Conservation (phyloP, 495 filamentous ascomycete species). For the Chaetomium cochliodes region DNA sequence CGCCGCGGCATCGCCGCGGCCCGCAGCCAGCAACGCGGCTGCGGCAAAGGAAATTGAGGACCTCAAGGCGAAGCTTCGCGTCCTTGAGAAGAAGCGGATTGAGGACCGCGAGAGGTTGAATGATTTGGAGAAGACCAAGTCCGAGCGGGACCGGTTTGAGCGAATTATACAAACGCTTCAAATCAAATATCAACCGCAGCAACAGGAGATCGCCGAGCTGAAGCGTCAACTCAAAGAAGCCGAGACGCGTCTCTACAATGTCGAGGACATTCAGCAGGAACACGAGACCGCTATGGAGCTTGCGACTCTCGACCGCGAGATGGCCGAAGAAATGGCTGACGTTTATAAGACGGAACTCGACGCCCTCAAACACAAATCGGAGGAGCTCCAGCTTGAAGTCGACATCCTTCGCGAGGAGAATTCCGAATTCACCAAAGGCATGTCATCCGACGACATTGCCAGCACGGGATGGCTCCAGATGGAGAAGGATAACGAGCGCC, state of each 20-base stretch:
- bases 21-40: slow-evolving; percentile 41
- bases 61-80: slow-evolving; percentile 70
- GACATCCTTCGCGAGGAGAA: slow-evolving; percentile 89
- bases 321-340: slow-evolving; percentile 93
- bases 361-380: slow-evolving; percentile 65
- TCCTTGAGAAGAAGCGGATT: slow-evolving; percentile 76
- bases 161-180: slow-evolving; percentile 88
- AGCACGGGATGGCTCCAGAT: slow-evolving; percentile 88
- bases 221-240: slow-evolving; percentile 75
- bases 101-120: slow-evolving; percentile 91
- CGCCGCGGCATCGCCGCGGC: slow-evolving; percentile 13
- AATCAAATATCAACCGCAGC: slow-evolving; percentile 82
- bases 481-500: slow-evolving; percentile 81
- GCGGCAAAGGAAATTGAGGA: slow-evolving; percentile 70
- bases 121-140: slow-evolving; percentile 68
- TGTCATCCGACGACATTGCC: slow-evolving; percentile 82
- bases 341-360: slow-evolving; percentile 76
- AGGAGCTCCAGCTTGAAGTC: slow-evolving; percentile 84
- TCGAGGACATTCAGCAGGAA: slow-evolving; percentile 74
- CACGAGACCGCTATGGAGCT: slow-evolving; percentile 84
- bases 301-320: slow-evolving; percentile 85
- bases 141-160: slow-evolving; percentile 83
- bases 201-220: slow-evolving; percentile 74
- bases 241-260: slow-evolving; percentile 61
- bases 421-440: slow-evolving; percentile 72